These are phyloP conservation scores for Mycena kentingensis DNA, from an alignment of 768 basidiomycete genomes.

Conservation along the genomic window DNA sequence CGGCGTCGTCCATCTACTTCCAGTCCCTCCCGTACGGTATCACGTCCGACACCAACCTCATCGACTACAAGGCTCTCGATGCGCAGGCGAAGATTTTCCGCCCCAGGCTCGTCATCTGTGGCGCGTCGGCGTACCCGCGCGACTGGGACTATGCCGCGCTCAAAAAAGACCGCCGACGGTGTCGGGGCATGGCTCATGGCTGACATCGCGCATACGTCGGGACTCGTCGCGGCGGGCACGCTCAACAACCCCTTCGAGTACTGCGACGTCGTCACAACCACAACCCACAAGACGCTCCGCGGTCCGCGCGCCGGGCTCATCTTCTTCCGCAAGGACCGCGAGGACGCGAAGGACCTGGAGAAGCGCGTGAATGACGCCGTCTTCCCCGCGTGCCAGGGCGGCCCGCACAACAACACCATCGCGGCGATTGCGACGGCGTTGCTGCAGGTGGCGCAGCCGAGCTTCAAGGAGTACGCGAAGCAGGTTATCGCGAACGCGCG, in stretches of 20 bases:
- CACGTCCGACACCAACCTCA: constrained; percentile 77
- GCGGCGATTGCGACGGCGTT: constrained; percentile 93
- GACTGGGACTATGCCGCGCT: constrained; percentile 95
- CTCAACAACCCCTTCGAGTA: constrained; percentile 90
- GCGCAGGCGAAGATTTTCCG: constrained; percentile 94
- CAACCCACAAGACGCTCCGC: constrained; percentile 99
- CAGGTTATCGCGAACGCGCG: constrained; percentile 91
- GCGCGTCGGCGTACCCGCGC: constrained; percentile 97
- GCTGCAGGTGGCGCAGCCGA: constrained; percentile 86
- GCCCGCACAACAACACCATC: constrained; percentile 99
- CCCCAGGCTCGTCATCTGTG: constrained; percentile 92
- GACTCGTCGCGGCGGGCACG: constrained; percentile 90
- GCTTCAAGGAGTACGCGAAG: constrained; percentile 89
- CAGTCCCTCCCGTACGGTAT: constrained; percentile 95
- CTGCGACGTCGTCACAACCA: constrained; percentile 98
- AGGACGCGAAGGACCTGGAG: constrained; percentile 83
- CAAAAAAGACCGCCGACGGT: constrained; percentile 75
- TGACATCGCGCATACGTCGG: constrained; percentile 97
- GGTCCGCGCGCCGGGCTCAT: constrained; percentile 97
- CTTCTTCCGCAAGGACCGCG: constrained; percentile 95
- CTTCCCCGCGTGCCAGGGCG: constrained; percentile 99
- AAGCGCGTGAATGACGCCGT: constrained; percentile 97
- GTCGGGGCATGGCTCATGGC: constrained; percentile 94
- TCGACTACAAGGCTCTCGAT: constrained; percentile 83
- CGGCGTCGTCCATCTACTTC: constrained; percentile 99